These are phyloP conservation scores for Tylopilus sp. DNA, from an alignment of 768 basidiomycete species.

Conservation along the genomic window DNA sequence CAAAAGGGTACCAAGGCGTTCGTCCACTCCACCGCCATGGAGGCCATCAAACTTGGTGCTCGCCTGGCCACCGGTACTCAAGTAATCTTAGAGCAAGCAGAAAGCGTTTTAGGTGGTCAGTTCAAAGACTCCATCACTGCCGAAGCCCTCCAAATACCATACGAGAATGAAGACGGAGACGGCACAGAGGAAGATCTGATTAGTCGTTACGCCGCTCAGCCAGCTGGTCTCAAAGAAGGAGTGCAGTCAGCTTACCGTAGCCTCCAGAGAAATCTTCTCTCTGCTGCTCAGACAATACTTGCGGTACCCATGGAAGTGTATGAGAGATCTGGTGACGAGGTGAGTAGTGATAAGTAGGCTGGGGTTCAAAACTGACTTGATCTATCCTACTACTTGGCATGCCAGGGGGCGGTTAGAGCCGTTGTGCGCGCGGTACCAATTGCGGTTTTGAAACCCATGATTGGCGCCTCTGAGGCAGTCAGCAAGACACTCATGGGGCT, in stretches of 20 bases:
- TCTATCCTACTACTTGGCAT: not conserved
- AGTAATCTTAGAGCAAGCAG: conserved; percentile 94
- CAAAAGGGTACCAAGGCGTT: conserved; percentile 94
- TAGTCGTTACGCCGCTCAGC: conserved; percentile 93
- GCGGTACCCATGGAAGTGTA: conserved; percentile 99
- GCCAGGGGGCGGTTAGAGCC: conserved; percentile 85
- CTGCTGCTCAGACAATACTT: conserved; percentile 96
- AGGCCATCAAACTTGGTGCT: conserved; percentile 93
- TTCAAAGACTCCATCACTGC: conserved; percentile 63
- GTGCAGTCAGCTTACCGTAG: conserved; percentile 90
- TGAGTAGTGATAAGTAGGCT: conserved; percentile 30
- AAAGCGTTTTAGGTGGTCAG: conserved; percentile 81
- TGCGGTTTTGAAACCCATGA: conserved; percentile 96
- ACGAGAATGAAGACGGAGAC: conserved; percentile 28
- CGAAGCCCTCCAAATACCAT: conserved; percentile 56
- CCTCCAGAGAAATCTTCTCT: conserved; percentile 79
- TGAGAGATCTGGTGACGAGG: conserved; percentile 90
- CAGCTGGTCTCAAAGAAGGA: conserved; percentile 78
- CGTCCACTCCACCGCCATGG: conserved; percentile 90
- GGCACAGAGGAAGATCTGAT: conserved; percentile 53
- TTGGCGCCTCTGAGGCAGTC: conserved; percentile 94
- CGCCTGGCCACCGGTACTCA: conserved; percentile 95
- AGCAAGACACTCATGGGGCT: conserved; percentile 93
- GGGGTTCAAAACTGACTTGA: not conserved
- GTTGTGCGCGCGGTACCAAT: conserved; percentile 97